A percentile compares a stretch with the other conserved stretches of the same genome.
Conservation (phyloP, 345 rosid genomes). For the Kernera saxatilis region DNA sequence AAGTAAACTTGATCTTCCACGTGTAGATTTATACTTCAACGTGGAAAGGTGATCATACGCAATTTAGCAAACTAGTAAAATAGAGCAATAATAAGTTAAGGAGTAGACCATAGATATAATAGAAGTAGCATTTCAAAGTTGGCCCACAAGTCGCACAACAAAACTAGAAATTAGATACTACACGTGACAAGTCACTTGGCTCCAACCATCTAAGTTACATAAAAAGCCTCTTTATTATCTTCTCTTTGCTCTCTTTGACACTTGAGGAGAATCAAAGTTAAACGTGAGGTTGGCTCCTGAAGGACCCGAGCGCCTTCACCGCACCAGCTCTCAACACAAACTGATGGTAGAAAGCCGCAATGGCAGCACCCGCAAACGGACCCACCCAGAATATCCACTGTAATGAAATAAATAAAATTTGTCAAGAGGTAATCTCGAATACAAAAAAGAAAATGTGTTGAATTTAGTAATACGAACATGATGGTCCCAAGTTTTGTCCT, state of each 20-base stretch:
- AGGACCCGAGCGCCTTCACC: constrained; percentile 49
- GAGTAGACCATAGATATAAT: not conserved
- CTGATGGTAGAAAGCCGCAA: constrained; percentile 66
- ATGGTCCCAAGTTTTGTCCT: constrained; percentile 81
- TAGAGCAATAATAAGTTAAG: not conserved
- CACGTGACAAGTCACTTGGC: constrained; percentile 9
- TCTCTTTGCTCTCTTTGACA: constrained; percentile 8
- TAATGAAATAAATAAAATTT: not conserved
- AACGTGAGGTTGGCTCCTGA: constrained; percentile 45
- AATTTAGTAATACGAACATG: constrained; percentile 43
- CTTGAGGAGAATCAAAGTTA: constrained; percentile 4
- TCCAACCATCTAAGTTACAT: constrained; percentile 14
- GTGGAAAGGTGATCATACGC: not conserved
- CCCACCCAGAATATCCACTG: constrained; percentile 83
- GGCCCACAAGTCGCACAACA: constrained; percentile 7
- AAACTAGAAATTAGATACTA: constrained; percentile 22
- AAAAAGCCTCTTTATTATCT: not conserved
- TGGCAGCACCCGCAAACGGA: constrained; percentile 62
- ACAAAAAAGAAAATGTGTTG: not conserved
- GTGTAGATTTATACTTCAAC: not conserved
- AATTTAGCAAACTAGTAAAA: not conserved
- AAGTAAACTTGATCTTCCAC: not conserved
- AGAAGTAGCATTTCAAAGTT: constrained; percentile 18
- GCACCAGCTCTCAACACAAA: constrained; percentile 51
- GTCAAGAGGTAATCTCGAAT: not conserved